phyloP scores from a whole-genome alignment of 1,284 basidiomycete species.

The Ceratobasidium sp. region DNA sequence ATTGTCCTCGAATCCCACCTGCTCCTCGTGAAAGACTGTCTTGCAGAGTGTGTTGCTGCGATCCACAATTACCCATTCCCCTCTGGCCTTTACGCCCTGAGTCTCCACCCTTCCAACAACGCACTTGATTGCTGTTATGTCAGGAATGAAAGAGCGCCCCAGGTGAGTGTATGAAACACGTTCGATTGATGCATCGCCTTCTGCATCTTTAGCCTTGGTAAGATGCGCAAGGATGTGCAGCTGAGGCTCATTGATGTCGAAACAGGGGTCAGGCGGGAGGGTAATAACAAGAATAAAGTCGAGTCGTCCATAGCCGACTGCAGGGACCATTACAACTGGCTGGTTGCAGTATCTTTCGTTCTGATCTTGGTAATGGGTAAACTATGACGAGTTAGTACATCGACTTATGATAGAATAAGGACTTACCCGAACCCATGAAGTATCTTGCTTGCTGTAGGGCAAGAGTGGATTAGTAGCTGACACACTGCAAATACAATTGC shows the following conservation, averaged over 20 bases:
- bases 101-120: background rate
- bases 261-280: constrained; percentile 7
- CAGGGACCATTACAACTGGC: too few relatives aligned
- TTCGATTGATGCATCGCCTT: constrained; percentile 9
- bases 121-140: constrained; percentile 6
- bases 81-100: background rate
- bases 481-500: background rate
- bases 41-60: background rate
- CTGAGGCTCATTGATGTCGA: background rate
- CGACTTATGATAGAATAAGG: too few relatives aligned
- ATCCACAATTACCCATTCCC: constrained; percentile 25
- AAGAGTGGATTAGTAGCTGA: constrained; percentile 6
- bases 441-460: constrained; percentile 7
- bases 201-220: constrained; percentile 5
- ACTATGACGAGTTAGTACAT: too few relatives aligned
- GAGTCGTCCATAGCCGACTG: constrained; percentile 49
- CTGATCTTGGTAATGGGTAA: too few relatives aligned
- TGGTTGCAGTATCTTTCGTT: too few relatives aligned
- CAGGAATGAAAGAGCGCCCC: constrained; percentile 8
- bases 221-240: constrained; percentile 12
- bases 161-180: background rate
- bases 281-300: constrained; percentile 43
- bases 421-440: constrained; percentile 25
- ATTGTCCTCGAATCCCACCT: background rate
- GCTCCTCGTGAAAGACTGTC: background rate